Percentiles rank a stretch among this genome's conserved stretches.
phyloP scores from a whole-genome alignment of 805 yeast species.

The Isabelozyma pseudorhagii region DNA sequence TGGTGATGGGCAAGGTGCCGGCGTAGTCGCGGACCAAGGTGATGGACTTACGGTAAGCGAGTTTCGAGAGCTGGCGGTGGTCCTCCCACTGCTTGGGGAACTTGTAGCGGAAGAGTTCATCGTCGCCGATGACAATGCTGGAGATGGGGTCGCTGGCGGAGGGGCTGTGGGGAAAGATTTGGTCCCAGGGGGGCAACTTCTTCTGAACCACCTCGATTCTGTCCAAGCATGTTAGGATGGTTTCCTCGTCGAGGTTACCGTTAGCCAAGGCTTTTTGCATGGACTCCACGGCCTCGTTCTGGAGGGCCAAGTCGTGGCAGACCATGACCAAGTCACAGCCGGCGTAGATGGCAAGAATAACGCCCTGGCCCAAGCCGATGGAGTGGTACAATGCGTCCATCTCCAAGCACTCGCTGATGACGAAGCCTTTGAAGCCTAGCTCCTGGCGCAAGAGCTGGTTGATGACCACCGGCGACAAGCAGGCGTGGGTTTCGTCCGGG shows the following conservation, averaged over 20 bases:
- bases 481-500: slow-evolving; percentile 61
- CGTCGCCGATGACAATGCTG: slow-evolving; percentile 6
- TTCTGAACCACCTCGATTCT: slow-evolving; percentile 45
- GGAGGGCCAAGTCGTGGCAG: slow-evolving; percentile 53
- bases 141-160: slow-evolving; percentile 7
- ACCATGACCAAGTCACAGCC: slow-evolving; percentile 65
- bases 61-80: slow-evolving; percentile 42
- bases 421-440: slow-evolving; percentile 53
- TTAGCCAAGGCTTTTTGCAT: slow-evolving; percentile 34
- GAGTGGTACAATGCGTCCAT: slow-evolving; percentile 61
- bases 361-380: slow-evolving; percentile 68
- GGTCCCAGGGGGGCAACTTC: slow-evolving; percentile 43
- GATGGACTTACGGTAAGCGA: slow-evolving; percentile 49
- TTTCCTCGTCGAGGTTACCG: slow-evolving; percentile 43
- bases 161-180: slow-evolving; percentile 33
- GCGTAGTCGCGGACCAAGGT: slow-evolving; percentile 55
- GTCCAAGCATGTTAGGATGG: slow-evolving; percentile 34
- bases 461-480: slow-evolving; percentile 52
- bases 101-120: slow-evolving; percentile 20
- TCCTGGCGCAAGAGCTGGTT: slow-evolving; percentile 49
- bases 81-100: slow-evolving; percentile 32
- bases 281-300: slow-evolving; percentile 52
- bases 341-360: slow-evolving; percentile 57
- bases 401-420: slow-evolving; percentile 58
- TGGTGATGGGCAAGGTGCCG: slow-evolving; percentile 46